Evolutionary conservation across 23 red algal genomes (phyloP).

Genomic region (Cyanidium caldarium): DNA sequence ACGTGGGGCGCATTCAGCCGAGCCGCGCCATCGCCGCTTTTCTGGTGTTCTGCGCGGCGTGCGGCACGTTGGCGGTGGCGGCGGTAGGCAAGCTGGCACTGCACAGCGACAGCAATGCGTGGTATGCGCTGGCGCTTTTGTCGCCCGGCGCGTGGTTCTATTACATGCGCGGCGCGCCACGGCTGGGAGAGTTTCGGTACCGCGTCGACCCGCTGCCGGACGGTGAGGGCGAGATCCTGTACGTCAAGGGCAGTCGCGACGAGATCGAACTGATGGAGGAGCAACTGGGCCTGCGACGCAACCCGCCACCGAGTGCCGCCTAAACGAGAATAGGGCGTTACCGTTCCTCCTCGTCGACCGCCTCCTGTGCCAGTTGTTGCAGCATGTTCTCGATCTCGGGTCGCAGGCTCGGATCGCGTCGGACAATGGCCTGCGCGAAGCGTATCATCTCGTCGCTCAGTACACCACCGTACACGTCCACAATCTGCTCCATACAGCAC

Average conservation of each 20-base stretch:
- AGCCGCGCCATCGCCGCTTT: not conserved
- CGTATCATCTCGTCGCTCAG: no score
- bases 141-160: not conserved
- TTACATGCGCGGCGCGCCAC: not conserved
- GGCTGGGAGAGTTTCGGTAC: not conserved
- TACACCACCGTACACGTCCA: not conserved
- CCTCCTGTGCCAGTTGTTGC: no score
- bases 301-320: no score
- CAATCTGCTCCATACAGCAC: conserved; percentile 31
- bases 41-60: not conserved
- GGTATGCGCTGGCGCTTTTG: not conserved
- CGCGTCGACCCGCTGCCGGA: not conserved
- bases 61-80: not conserved
- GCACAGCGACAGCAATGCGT: not conserved
- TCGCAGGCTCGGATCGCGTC: no score
- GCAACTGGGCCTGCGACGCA: not conserved
- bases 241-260: not conserved
- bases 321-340: no score
- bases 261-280: not conserved
- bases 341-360: no score
- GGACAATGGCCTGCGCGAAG: no score
- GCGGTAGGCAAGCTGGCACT: not conserved
- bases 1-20: not conserved
- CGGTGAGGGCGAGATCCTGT: not conserved
- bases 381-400: no score